Percentiles rank a stretch among this genome's conserved stretches.
Evolutionary conservation across 805 yeast species (phyloP).

Genomic region (Nakazawaea populi): DNA sequence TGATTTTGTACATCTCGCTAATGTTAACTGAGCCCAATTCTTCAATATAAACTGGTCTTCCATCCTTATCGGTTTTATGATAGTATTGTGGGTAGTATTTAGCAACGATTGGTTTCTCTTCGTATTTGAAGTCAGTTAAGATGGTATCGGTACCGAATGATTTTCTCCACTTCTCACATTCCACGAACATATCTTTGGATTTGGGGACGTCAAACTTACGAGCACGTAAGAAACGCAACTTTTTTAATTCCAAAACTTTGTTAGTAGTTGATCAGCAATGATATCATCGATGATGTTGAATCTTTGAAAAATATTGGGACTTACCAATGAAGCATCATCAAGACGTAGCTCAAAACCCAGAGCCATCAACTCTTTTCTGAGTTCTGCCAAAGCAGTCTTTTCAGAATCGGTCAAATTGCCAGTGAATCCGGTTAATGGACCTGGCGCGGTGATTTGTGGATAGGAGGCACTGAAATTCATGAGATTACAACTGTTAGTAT

Average conservation of each 20-base stretch:
- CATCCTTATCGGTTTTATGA: constrained; percentile 95
- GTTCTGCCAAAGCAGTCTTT: constrained; percentile 46
- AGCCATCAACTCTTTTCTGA: constrained; percentile 52
- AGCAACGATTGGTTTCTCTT: constrained; percentile 90
- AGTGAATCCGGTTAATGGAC: constrained; percentile 68
- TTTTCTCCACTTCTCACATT: constrained; percentile 89
- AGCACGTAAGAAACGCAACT: constrained; percentile 84
- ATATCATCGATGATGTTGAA: too few species aligned
- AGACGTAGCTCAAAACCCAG: constrained; percentile 71
- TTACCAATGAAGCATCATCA: constrained; percentile 75
- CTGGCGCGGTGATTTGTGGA: constrained; percentile 64
- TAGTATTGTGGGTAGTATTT: constrained; percentile 92
- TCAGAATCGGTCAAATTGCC: constrained; percentile 74
- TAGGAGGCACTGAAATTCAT: constrained; percentile 38
- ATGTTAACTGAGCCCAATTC: constrained; percentile 89
- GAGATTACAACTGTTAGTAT: constrained; percentile 8
- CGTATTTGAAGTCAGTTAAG: constrained; percentile 80
- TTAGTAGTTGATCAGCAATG: too few species aligned
- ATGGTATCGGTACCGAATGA: constrained; percentile 85
- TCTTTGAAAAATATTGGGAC: constrained; percentile 4
- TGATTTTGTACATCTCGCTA: constrained; percentile 86
- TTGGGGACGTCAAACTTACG: constrained; percentile 83
- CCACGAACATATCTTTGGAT: constrained; percentile 76
- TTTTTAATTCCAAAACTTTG: background rate
- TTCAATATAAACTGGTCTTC: constrained; percentile 93